phyloP scores from a whole-genome alignment of 306 rosid species.

The Lathyrus tuberosus region DNA sequence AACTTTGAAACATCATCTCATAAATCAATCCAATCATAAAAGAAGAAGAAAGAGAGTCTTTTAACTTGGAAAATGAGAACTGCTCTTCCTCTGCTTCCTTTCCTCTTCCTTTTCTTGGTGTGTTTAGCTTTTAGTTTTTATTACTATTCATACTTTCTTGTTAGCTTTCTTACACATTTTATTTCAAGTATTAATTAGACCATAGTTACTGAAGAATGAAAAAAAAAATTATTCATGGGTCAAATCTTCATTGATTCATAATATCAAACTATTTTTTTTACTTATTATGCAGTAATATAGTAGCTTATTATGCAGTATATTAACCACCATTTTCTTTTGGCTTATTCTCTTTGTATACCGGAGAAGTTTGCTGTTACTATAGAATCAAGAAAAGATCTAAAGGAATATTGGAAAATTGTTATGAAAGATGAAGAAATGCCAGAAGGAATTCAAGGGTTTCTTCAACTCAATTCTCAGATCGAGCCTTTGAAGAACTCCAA shows the following conservation, averaged over 20 bases:
- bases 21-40: background rate
- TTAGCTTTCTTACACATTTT: too few species aligned
- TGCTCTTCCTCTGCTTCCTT: conserved; percentile 21
- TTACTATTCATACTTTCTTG: background rate
- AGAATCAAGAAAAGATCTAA: conserved; percentile 38
- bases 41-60: background rate
- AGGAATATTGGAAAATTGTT: conserved; percentile 36
- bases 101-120: conserved; percentile 42
- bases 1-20: background rate
- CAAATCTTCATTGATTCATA: background rate
- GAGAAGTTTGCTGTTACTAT: conserved; percentile 28
- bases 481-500: background rate
- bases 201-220: background rate
- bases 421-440: conserved; percentile 42
- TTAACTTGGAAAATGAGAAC: conserved; percentile 29
- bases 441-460: conserved; percentile 34
- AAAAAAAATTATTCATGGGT: background rate
- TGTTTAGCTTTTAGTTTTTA: background rate
- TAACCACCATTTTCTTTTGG: background rate
- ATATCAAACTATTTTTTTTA: background rate
- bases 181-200: background rate
- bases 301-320: background rate
- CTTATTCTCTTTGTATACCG: background rate
- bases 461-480: background rate
- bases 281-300: background rate